Conservation (phyloP, 768 basidiomycete species). For the Leccinum olivaceopallidum region DNA sequence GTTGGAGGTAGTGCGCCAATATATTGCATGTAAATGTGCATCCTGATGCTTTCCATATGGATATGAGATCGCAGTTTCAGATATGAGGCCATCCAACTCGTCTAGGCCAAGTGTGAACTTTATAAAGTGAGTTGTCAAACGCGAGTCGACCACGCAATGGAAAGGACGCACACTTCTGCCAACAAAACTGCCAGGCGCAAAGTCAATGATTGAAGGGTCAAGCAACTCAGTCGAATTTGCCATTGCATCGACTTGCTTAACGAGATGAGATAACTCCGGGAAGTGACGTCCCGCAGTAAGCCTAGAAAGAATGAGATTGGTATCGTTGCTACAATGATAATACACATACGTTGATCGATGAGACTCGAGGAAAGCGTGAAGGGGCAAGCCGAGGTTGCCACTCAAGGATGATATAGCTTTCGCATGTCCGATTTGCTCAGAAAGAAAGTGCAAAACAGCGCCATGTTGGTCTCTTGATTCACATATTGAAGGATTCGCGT, state of each 20-base stretch:
- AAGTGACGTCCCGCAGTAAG: neutral
- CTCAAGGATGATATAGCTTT: conserved; percentile 27
- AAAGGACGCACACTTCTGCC: conserved; percentile 29
- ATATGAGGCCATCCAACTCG: conserved; percentile 26
- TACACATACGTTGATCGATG: conserved; percentile 23
- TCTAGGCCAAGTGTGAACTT: conserved; percentile 31
- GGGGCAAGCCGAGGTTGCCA: conserved; percentile 18
- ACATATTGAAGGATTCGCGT: conserved; percentile 3
- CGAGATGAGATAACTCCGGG: neutral
- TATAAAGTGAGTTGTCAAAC: conserved; percentile 9
- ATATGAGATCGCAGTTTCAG: conserved; percentile 1
- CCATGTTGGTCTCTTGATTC: conserved; percentile 19
- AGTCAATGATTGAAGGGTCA: conserved; percentile 23
- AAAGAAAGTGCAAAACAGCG: conserved; percentile 27
- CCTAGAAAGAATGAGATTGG: conserved; percentile 11
- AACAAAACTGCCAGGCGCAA: conserved; percentile 27
- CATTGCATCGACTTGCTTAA: conserved; percentile 9
- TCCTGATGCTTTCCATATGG: conserved; percentile 6
- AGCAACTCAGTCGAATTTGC: conserved; percentile 25
- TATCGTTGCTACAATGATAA: neutral
- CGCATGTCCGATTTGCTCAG: conserved; percentile 31
- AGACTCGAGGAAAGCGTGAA: conserved; percentile 24
- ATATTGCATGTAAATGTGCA: conserved; percentile 26
- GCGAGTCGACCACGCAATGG: neutral
- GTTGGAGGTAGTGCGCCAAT: conserved; percentile 32